Base-by-base conservation (phyloP, 2,329 filamentous ascomycete species). In the Penicillium brevicompactum region DNA sequence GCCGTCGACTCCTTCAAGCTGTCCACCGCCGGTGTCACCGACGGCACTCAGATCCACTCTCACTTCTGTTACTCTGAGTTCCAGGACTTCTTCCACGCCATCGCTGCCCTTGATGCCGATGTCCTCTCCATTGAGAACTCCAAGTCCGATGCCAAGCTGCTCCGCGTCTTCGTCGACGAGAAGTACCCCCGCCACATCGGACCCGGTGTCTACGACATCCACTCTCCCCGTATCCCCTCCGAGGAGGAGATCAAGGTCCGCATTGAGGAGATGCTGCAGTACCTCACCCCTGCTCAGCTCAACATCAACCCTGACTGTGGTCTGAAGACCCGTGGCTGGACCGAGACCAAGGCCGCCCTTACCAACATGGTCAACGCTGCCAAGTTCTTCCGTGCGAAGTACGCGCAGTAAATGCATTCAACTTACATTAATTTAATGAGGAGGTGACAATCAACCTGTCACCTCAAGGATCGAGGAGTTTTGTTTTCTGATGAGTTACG, bases 11-110 rank as follows among this genome's bases (percentile, higher is more conserved):
- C 92, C 70, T 99, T 99, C 92, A 92, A 91, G 77, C 91, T 99
- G 67, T 88, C 93, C 65, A 95, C 92, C 70, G 87, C 92, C 58
- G 94, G 92, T 77, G 93, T 99, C 59, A 82, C 92, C 81, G 91
- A 99, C 79, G 90, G 89, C 56, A 99, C 94, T 67, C 94, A 99
- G 86, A 97, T 99, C 78, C 94, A 99, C 89, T 97, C 92, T 63
- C 94, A 99, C 85, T 99, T 99, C 90, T 99, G 94, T 81, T 99
- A 99, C 88, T 97, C 94, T 50, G 94, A 99, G 86, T 99, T 99
- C 91, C 94, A 99, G 83, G 94, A 99, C 85, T 99, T 99, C 87
- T 99, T 99, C 92, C 91, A 97, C 82, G 94, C 94, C 81, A 99
- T 99, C 70, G 91, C 94, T 64, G 93, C 94, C 59, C 89, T 99